These are phyloP conservation scores for Paragyromitra xinjiangensis DNA, from an alignment of 495 filamentous ascomycete genomes.

Conservation along the genomic window DNA sequence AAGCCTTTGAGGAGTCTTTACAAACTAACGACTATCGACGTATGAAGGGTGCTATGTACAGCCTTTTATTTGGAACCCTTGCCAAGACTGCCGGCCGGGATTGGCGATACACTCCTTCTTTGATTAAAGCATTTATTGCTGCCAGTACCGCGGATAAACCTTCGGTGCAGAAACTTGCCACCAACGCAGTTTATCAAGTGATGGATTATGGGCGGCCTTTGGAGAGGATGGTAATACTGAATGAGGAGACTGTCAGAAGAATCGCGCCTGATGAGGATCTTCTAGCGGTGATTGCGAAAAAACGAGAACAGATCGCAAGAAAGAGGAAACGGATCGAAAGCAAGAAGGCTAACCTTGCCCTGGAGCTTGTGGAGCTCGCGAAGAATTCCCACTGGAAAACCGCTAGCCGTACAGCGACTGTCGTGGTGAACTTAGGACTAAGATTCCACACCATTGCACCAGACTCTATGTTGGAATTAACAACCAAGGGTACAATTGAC, in stretches of 20 bases:
- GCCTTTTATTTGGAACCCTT: conserved; percentile 84
- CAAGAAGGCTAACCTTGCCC: conserved; percentile 80
- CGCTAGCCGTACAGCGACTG: conserved; percentile 83
- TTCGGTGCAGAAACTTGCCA: conserved; percentile 89
- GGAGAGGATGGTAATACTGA: conserved; percentile 86
- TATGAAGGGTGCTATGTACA: conserved; percentile 94
- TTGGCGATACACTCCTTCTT: conserved; percentile 87
- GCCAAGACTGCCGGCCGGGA: conserved; percentile 86
- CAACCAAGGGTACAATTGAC: conserved; percentile 84
- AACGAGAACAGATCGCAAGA: conserved; percentile 73
- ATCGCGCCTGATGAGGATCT: conserved; percentile 79
- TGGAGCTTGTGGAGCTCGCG: conserved; percentile 80
- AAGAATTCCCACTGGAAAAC: conserved; percentile 93
- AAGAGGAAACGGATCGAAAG: conserved; percentile 78
- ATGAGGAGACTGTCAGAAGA: conserved; percentile 73
- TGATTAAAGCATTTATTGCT: conserved; percentile 88
- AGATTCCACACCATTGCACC: conserved; percentile 88
- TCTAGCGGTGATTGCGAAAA: conserved; percentile 68
- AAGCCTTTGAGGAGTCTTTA: conserved; percentile 80
- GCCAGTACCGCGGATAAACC: conserved; percentile 90
- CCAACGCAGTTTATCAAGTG: conserved; percentile 79
- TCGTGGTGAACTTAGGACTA: conserved; percentile 85
- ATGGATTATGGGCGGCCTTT: conserved; percentile 89
- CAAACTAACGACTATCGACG: conserved; percentile 81
- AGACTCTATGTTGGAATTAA: conserved; percentile 81